Base-by-base conservation (phyloP, 2,329 filamentous ascomycete genomes). In the Lachnellula occidentalis region DNA sequence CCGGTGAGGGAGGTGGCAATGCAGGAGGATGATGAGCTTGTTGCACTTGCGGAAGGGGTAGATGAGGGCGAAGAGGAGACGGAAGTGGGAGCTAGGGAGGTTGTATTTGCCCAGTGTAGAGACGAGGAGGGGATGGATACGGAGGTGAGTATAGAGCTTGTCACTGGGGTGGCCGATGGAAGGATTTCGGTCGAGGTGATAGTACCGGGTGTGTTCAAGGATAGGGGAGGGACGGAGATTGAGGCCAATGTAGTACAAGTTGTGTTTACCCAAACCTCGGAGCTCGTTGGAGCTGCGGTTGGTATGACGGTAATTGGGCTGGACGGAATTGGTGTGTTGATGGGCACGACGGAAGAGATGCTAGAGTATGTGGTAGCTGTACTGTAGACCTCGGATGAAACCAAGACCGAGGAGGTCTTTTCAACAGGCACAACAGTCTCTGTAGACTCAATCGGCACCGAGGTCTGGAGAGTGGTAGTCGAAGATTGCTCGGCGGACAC, bases 1-100 rank as follows among this genome's bases (percentile, higher is more conserved):
- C 34, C 74, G 4, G 54, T 53, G 6, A 61, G 48, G 12, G 48
- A 37, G 5, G 58, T 57, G n/a, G 59, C 41, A 37, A 47, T 50
- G 14, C 55, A 61, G 49, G 50, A 46, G 8, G 43, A 21, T 39
- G 47, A 3, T 21, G 52, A 45, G 19, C 21, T 22, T 5, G 9
- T 34, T 11, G 34, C 19, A 34, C 9, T 15, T 31, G 39, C 8
- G 22, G 8, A 36, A n/a, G 27, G 9, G 21, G 50, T 45, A 11
- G 48, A 27, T 24, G 36, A 21, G 27, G 24, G 49, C n/a, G 36
- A 27, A 51, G 37, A 5, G 14, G 31, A 19, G 34, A 14, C 2
- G 12, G n/a, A 12, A 12, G 12, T 45, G 5, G 50, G 36, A 15
- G 50, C 4, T 15, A 41, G 4, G 11, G 19, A 27, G 24, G 24